These are phyloP conservation scores for Eucalyptus polyanthemos DNA, from an alignment of 345 rosid genomes.

Conservation along the genomic window DNA sequence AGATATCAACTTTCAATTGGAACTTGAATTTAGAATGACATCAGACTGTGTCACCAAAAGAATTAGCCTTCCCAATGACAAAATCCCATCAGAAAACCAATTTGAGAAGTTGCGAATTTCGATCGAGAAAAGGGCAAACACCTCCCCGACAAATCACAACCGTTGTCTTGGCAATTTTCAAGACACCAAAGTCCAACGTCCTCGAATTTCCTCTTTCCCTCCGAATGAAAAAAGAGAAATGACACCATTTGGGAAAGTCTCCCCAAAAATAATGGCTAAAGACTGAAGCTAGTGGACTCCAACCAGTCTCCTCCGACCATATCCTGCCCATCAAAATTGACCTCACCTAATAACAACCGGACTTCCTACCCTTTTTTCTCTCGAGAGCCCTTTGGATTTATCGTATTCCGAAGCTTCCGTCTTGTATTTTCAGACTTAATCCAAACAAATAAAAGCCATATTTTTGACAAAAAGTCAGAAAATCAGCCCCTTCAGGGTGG, in stretches of 20 bases:
- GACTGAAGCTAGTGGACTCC: neutral
- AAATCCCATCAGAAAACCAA: neutral
- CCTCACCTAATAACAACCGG: neutral
- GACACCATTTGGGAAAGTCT: neutral
- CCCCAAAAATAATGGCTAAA: neutral
- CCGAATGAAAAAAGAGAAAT: neutral
- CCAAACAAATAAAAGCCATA: neutral
- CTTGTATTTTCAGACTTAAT: neutral
- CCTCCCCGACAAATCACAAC: neutral
- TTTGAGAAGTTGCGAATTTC: neutral
- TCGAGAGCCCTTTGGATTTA: neutral
- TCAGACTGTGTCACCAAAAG: neutral
- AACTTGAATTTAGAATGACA: neutral
- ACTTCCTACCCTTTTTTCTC: neutral
- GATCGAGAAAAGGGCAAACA: neutral
- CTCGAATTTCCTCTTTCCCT: neutral
- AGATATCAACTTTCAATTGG: fast-evolving
- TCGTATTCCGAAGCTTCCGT: neutral
- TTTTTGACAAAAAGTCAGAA: neutral
- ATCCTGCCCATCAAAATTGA: neutral
- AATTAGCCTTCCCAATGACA: neutral
- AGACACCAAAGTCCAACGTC: neutral
- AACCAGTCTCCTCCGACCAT: neutral
- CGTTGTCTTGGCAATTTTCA: neutral
- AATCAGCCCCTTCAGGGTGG: neutral